These are phyloP conservation scores for Penicillium digitatum DNA, from an alignment of 2,329 filamentous ascomycete species.

Conservation along the genomic window DNA sequence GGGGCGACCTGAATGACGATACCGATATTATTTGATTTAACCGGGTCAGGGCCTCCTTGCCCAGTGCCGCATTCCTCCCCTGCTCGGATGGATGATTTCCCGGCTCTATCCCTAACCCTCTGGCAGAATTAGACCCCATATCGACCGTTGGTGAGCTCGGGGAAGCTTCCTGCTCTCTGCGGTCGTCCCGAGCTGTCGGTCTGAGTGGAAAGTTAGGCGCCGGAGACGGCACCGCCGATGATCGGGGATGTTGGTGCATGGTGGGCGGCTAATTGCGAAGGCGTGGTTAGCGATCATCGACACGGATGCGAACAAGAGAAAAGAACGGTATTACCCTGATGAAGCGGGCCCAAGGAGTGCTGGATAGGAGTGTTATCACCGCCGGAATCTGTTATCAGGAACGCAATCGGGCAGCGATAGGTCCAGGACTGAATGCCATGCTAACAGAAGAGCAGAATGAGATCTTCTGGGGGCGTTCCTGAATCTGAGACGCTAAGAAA, in stretches of 20 bases:
- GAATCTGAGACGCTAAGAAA: slow-evolving; percentile 13
- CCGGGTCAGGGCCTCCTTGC: slow-evolving; percentile 68
- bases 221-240: slow-evolving; percentile 59
- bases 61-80: slow-evolving; percentile 49
- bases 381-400: slow-evolving; percentile 32
- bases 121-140: slow-evolving; percentile 48
- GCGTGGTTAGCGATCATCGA: background rate
- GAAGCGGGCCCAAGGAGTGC: slow-evolving; percentile 2
- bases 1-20: slow-evolving; percentile 21
- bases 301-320: background rate
- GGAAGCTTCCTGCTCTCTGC: slow-evolving; percentile 61
- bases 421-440: slow-evolving; percentile 37
- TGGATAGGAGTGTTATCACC: slow-evolving; percentile 18
- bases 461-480: background rate
- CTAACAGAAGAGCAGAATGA: slow-evolving; percentile 28
- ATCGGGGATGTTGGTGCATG: slow-evolving; percentile 90
- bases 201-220: slow-evolving; percentile 69
- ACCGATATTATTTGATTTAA: slow-evolving; percentile 94
- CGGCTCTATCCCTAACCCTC: slow-evolving; percentile 50
- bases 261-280: slow-evolving; percentile 23
- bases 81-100: slow-evolving; percentile 43
- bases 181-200: slow-evolving; percentile 70
- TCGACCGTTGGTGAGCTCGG: slow-evolving; percentile 54
- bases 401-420: slow-evolving; percentile 31
- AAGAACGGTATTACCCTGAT: slow-evolving; percentile 16